Percentiles rank a stretch among this genome's conserved stretches.
Conservation (phyloP, 805 yeast species). For the Saturnispora mendoncae region DNA sequence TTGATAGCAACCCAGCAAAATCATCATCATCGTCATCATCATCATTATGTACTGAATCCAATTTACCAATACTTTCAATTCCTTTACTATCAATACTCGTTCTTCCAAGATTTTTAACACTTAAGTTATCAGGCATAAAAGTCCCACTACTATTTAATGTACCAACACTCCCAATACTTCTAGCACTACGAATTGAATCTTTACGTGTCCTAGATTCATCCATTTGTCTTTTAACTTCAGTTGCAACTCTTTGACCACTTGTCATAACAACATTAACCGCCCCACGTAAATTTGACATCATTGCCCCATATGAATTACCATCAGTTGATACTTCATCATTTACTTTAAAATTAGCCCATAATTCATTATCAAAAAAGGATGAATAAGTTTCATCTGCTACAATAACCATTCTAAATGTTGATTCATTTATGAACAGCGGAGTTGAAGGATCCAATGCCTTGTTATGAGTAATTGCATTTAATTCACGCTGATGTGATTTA, state of each 20-base stretch:
- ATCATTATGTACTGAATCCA: background rate
- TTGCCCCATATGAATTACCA: constrained; percentile 29
- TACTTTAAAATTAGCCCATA: constrained; percentile 61
- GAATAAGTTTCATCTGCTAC: constrained; percentile 93
- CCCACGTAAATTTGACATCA: constrained; percentile 59
- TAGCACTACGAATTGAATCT: constrained; percentile 9
- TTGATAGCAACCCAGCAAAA: constrained; percentile 6
- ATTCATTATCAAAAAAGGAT: constrained; percentile 62
- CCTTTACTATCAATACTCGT: constrained; percentile 12
- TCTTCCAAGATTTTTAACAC: constrained; percentile 2
- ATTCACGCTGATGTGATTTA: constrained; percentile 20
- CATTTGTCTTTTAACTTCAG: constrained; percentile 79
- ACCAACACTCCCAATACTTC: constrained; percentile 9
- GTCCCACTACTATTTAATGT: constrained; percentile 3
- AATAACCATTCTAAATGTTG: constrained; percentile 91
- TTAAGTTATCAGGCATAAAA: background rate
- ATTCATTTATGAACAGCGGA: constrained; percentile 65
- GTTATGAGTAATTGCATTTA: constrained; percentile 43
- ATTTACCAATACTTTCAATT: constrained; percentile 11
- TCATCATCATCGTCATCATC: constrained; percentile 10
- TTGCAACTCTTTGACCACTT: constrained; percentile 88
- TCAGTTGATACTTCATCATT: constrained; percentile 32
- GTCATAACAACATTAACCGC: constrained; percentile 87
- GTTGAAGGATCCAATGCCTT: constrained; percentile 75
- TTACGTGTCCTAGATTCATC: constrained; percentile 49